A percentile compares a stretch with the other conserved stretches of the same genome.
Evolutionary conservation across 164 flowering plant genomes (phyloP).

Genomic region (Liquidambar formosana): DNA sequence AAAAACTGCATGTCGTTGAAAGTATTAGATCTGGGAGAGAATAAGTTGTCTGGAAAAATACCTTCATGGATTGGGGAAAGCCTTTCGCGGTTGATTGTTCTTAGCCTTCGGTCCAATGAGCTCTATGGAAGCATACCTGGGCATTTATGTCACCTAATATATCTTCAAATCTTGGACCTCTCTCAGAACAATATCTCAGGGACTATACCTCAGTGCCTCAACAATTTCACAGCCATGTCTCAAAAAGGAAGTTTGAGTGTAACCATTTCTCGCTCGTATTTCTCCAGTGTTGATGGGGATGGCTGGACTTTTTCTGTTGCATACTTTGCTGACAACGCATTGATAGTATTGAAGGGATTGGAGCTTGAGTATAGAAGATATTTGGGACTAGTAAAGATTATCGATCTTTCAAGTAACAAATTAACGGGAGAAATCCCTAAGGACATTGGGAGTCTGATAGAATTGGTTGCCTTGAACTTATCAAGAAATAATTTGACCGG

Average conservation of each 20-base stretch:
- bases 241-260: not conserved
- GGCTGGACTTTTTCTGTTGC: no score
- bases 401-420: constrained; percentile 31
- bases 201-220: constrained; percentile 26
- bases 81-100: not conserved
- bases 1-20: not conserved
- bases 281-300: no score
- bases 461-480: constrained; percentile 12
- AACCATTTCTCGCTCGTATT: no score
- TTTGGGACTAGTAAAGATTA: constrained; percentile 4
- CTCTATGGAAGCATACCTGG: constrained; percentile 23
- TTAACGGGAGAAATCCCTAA: constrained; percentile 27
- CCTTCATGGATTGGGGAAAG: constrained; percentile 22
- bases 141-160: constrained; percentile 10
- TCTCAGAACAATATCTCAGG: constrained; percentile 26
- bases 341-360: constrained; percentile 18
- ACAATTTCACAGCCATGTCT: constrained; percentile 21
- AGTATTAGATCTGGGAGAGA: constrained; percentile 11
- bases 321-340: not conserved
- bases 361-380: not conserved
- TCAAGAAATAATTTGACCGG: constrained; percentile 22
- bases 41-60: constrained; percentile 8
- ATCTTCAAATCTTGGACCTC: constrained; percentile 27
- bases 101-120: constrained; percentile 13
- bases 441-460: constrained; percentile 2